Percentiles rank a stretch among this genome's conserved stretches.
phyloP scores from a whole-genome alignment of 1,284 basidiomycete species.

The Tylopilus sp. region DNA sequence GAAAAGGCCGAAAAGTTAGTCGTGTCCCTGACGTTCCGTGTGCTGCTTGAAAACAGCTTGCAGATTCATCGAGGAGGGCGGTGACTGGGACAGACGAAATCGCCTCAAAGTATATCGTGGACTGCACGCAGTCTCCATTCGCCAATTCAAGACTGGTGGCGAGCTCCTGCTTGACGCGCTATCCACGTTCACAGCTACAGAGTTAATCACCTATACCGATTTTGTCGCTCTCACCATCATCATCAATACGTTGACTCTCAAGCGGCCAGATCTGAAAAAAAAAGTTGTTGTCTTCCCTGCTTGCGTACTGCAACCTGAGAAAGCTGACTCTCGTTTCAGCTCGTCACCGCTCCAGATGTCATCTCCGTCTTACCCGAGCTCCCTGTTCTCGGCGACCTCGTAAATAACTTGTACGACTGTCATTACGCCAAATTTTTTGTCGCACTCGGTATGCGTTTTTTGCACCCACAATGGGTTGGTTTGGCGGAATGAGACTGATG shows the following conservation, averaged over 20 bases:
- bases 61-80: slow-evolving; percentile 91
- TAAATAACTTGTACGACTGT: slow-evolving; percentile 83
- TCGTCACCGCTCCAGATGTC: slow-evolving; percentile 68
- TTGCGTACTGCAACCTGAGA: background rate
- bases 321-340: slow-evolving; percentile 36
- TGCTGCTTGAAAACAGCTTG: background rate
- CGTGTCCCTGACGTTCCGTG: background rate
- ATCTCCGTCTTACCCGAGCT: slow-evolving; percentile 69
- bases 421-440: slow-evolving; percentile 95
- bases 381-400: slow-evolving; percentile 65
- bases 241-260: slow-evolving; percentile 72
- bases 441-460: slow-evolving; percentile 61
- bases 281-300: slow-evolving; percentile 52
- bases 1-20: slow-evolving; percentile 78
- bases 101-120: slow-evolving; percentile 95
- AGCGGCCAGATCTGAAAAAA: slow-evolving; percentile 88
- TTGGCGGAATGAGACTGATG: slow-evolving; percentile 9
- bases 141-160: slow-evolving; percentile 71
- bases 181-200: slow-evolving; percentile 92
- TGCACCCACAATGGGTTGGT: background rate
- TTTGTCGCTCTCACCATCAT: slow-evolving; percentile 89
- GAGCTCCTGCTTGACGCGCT: slow-evolving; percentile 88
- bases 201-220: slow-evolving; percentile 87
- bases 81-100: slow-evolving; percentile 97
- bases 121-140: slow-evolving; percentile 81